Evolutionary conservation across 495 filamentous ascomycete genomes (phyloP).

Genomic region (Hypomontagnella submonticulosa): DNA sequence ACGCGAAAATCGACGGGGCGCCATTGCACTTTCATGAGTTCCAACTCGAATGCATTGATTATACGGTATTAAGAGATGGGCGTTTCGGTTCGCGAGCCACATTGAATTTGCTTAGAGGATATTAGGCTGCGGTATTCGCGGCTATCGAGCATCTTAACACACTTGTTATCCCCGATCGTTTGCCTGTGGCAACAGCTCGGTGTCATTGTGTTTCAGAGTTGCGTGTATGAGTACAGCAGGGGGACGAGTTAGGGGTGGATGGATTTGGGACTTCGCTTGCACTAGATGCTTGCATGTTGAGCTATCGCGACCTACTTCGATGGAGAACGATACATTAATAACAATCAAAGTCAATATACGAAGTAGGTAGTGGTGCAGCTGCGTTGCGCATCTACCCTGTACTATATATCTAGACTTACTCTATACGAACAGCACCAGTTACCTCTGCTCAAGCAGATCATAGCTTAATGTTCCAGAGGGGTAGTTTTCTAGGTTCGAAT

Average conservation of each 20-base stretch:
- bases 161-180: neutral
- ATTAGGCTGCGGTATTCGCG: slow-evolving; percentile 21
- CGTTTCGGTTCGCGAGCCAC: slow-evolving; percentile 26
- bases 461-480: slow-evolving; percentile 6
- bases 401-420: slow-evolving; percentile 19
- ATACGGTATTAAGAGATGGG: slow-evolving; percentile 34
- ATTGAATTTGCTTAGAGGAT: slow-evolving; percentile 18
- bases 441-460: neutral
- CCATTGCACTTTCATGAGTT: slow-evolving; percentile 73
- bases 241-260: slow-evolving; percentile 15
- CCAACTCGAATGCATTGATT: slow-evolving; percentile 7
- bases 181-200: neutral
- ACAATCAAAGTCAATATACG: slow-evolving; percentile 9
- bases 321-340: slow-evolving; percentile 14
- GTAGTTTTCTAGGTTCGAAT: neutral
- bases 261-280: neutral
- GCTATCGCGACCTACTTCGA: neutral
- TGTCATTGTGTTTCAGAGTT: slow-evolving; percentile 9
- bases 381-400: slow-evolving; percentile 11
- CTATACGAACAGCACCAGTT: neutral
- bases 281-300: slow-evolving; percentile 10
- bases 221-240: slow-evolving; percentile 30
- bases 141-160: slow-evolving; percentile 1
- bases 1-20: slow-evolving; percentile 79
- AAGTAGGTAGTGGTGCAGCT: slow-evolving; percentile 14